Evolutionary conservation across 192 early-diverging fungal species (phyloP), one percentile per base, ranked within the genome.

Genomic region (Podila minutissima): DNA sequence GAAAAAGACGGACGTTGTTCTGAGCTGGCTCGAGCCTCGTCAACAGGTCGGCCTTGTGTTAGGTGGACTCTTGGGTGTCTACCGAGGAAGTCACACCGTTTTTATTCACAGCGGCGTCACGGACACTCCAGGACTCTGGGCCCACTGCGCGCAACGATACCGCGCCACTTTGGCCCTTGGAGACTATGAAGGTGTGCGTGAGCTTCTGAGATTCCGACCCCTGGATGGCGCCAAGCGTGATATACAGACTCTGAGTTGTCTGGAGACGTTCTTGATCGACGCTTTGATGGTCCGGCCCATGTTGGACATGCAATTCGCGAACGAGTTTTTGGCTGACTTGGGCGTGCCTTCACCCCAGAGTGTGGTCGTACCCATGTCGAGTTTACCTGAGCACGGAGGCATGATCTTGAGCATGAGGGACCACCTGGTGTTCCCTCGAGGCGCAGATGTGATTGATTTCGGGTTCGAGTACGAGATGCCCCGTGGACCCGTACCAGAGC

Each of bases 11-110:
- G 91, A 95, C 58, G 88, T 89, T 2, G 69, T 94, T n/a, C 65
- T 94, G 49, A 88, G 72, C 17, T 90, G 91, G 82, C 83, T 95
- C 28, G 95, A 96, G 64, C 93, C 95, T 10, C 86, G 95, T 8
- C 93, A 95, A 65, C 94, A 96, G 67, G 83, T 94, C 49, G 95
- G 95, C 8, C 77, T 96, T 20, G 84, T 93, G 2, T 81, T 91
- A 15, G 88, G 91, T 28, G 85, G 87, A 8, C 79, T 96, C 12
- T 83, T 88, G 63, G 90, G 91, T 10, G 89, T 94, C 51, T 95
- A 86, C 85, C 84, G 86, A 46, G 95, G 95, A 10, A 90, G 91
- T 74, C 87, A 89, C 49, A 89, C 90, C 1, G 68, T 95, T 4
- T 92, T 91, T 79, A 71, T 92, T 19, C 88, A 86, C 81, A 91